Evolutionary conservation across 495 filamentous ascomycete genomes (phyloP).

Genomic region (Aspergillus affinis): DNA sequence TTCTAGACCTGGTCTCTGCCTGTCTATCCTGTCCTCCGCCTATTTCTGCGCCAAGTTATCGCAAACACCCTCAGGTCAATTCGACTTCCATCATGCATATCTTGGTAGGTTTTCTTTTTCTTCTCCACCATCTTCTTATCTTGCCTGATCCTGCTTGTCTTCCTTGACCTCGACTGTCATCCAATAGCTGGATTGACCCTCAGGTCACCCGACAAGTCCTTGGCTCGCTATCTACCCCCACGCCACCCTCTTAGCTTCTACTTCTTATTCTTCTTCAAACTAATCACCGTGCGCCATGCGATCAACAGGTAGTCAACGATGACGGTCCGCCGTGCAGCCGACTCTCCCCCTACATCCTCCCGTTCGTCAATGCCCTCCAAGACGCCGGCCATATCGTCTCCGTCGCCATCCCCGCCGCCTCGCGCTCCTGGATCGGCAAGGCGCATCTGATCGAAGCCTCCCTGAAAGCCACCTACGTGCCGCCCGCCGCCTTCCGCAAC

Average conservation of each 20-base stretch:
- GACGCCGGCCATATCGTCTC: constrained; percentile 77
- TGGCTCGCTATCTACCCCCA: neutral
- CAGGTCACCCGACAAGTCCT: neutral
- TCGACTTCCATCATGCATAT: constrained; percentile 41
- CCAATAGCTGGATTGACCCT: neutral
- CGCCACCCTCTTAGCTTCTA: neutral
- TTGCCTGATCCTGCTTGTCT: neutral
- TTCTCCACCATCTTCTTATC: constrained; percentile 7
- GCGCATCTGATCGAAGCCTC: constrained; percentile 88
- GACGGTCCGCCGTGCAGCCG: constrained; percentile 87
- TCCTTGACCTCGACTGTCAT: neutral
- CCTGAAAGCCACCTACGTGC: constrained; percentile 81
- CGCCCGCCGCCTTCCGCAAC: constrained; percentile 54
- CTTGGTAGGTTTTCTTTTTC: constrained; percentile 38
- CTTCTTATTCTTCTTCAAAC: neutral
- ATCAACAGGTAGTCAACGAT: constrained; percentile 75
- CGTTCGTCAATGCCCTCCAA: constrained; percentile 76
- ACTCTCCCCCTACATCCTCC: constrained; percentile 87
- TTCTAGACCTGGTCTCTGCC: neutral
- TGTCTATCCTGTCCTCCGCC: neutral
- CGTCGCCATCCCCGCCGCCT: constrained; percentile 86
- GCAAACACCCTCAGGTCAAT: constrained; percentile 2
- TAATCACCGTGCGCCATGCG: neutral
- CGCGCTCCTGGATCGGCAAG: constrained; percentile 97
- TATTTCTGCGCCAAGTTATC: neutral